These are phyloP conservation scores for Gaultheria prostrata DNA, from an alignment of 148 eudicot genomes.

Conservation along the genomic window DNA sequence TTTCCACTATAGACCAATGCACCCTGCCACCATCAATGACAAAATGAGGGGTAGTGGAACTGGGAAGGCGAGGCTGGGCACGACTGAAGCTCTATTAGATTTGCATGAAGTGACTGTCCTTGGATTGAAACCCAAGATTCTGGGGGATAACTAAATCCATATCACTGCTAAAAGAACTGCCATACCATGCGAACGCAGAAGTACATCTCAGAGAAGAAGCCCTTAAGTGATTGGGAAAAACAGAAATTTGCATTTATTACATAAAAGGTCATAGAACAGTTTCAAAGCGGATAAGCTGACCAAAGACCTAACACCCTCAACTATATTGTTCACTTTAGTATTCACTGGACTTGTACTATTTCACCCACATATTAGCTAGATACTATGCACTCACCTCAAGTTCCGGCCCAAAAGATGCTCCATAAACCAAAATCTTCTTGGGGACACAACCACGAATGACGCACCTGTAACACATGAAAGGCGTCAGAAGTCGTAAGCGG, in stretches of 20 bases:
- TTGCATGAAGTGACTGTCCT: background rate
- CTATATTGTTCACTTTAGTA: background rate
- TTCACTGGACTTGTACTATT: background rate
- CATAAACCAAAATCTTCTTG: slow-evolving; percentile 96
- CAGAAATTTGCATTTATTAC: background rate
- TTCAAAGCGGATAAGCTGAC: slow-evolving; percentile 5
- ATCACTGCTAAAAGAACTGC: background rate
- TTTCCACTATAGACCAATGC: background rate
- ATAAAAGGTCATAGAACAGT: background rate
- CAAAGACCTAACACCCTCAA: background rate
- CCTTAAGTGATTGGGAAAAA: background rate
- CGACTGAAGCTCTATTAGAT: background rate
- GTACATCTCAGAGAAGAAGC: background rate
- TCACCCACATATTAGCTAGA: background rate
- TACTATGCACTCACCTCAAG: slow-evolving; percentile 59
- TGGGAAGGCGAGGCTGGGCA: background rate
- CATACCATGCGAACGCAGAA: background rate
- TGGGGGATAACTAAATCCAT: background rate
- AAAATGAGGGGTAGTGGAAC: background rate
- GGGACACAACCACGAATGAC: slow-evolving; percentile 99
- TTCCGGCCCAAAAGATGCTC: slow-evolving; percentile 84
- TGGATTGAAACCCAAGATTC: slow-evolving; percentile 3
- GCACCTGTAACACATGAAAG: slow-evolving; percentile 55
- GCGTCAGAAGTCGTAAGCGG: background rate
- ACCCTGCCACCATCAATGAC: background rate